These are phyloP conservation scores for Nissolia schottii DNA, from an alignment of 306 rosid genomes.

Conservation along the genomic window DNA sequence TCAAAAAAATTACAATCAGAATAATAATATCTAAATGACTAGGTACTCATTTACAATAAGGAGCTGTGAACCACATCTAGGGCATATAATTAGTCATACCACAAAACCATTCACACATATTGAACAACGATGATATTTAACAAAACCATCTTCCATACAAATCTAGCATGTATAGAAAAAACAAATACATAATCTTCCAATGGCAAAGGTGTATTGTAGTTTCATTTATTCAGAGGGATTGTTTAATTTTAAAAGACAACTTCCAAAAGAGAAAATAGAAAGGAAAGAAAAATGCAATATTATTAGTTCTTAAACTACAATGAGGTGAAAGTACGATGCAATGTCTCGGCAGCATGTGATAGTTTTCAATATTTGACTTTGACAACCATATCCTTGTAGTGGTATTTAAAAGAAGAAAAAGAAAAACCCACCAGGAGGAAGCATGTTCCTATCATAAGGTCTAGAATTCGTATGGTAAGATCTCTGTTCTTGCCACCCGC, in stretches of 20 bases:
- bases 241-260: background rate
- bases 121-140: background rate
- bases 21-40: background rate
- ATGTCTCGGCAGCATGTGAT: background rate
- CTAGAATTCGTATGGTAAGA: slow-evolving; percentile 36
- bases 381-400: slow-evolving; percentile 1
- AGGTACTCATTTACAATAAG: background rate
- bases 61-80: background rate
- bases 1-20: background rate
- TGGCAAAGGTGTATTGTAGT: background rate
- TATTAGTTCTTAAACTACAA: background rate
- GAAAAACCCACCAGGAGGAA: slow-evolving; percentile 67
- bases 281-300: background rate
- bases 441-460: slow-evolving; percentile 50
- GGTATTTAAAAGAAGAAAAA: background rate
- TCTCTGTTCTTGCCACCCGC: slow-evolving; percentile 44
- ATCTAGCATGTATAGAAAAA: background rate
- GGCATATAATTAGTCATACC: background rate
- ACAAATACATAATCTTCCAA: background rate
- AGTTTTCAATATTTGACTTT: background rate
- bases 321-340: background rate
- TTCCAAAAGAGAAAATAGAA: background rate
- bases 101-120: background rate
- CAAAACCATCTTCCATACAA: slow-evolving; percentile 1
- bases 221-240: background rate